These are phyloP conservation scores for Choiromyces venosus DNA, from an alignment of 495 filamentous ascomycete species.

Conservation along the genomic window DNA sequence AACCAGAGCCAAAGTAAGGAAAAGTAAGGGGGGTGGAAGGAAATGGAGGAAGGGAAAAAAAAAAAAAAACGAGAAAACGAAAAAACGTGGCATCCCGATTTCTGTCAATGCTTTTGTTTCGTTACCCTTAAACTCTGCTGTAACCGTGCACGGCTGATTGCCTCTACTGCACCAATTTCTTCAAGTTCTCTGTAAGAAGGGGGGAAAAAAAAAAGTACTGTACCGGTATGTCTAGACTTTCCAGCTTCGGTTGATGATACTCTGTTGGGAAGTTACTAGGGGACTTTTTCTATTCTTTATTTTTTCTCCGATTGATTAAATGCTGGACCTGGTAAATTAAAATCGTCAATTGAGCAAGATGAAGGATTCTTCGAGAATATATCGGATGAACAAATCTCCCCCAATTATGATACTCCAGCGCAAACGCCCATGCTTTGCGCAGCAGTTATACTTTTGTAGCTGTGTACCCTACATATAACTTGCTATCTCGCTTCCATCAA, in stretches of 20 bases:
- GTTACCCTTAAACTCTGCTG: background rate
- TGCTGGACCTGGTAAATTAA: background rate
- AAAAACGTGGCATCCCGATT: constrained; percentile 2
- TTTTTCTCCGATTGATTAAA: background rate
- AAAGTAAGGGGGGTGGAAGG: background rate
- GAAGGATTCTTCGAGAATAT: background rate
- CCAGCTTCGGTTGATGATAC: background rate
- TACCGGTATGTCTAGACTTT: background rate
- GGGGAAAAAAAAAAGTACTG: background rate
- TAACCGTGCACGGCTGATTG: background rate
- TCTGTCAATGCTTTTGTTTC: constrained; percentile 1
- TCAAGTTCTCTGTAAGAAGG: background rate
- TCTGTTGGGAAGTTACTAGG: background rate
- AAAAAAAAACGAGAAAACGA: background rate
- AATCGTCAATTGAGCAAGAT: background rate
- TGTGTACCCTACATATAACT: background rate
- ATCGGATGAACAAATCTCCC: constrained; percentile 5
- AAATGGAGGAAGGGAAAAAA: background rate
- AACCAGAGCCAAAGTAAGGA: background rate
- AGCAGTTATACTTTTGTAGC: background rate
- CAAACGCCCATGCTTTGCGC: background rate
- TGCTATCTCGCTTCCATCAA: background rate
- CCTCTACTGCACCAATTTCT: background rate
- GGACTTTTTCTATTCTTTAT: background rate
- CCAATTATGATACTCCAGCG: background rate